Conservation (phyloP, 2,329 filamentous ascomycete genomes). For the Didymosphaeria variabile region DNA sequence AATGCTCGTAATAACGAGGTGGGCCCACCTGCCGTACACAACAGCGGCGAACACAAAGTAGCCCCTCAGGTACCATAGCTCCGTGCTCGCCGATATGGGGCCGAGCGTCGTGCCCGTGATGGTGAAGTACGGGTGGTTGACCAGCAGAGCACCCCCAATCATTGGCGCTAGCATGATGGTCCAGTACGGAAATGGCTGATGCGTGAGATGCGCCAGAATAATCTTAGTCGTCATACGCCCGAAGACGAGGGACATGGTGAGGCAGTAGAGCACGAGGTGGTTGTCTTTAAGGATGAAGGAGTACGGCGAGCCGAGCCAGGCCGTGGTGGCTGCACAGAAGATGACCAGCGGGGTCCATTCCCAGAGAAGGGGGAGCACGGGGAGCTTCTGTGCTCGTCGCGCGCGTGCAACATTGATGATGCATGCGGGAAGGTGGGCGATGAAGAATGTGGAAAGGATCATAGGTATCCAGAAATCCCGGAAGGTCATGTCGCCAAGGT, state of each 20-base stretch:
- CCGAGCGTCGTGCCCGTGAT: conserved; percentile 59
- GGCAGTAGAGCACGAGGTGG: conserved; percentile 88
- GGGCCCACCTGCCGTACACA: conserved; percentile 94
- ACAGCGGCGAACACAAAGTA: conserved; percentile 85
- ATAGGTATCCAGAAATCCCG: conserved; percentile 85
- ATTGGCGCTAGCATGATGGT: conserved; percentile 90
- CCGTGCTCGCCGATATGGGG: conserved; percentile 69
- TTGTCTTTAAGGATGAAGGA: conserved; percentile 84
- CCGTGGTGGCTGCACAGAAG: conserved; percentile 76
- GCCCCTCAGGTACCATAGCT: conserved; percentile 81
- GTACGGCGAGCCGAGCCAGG: conserved; percentile 91
- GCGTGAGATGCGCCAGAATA: conserved; percentile 92
- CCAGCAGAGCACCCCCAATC: conserved; percentile 81
- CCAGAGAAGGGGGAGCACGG: conserved; percentile 82
- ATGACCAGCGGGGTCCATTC: conserved; percentile 94
- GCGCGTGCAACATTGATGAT: conserved; percentile 85
- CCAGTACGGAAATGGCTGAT: conserved; percentile 96
- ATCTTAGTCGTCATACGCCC: conserved; percentile 99
- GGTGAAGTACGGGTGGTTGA: conserved; percentile 77
- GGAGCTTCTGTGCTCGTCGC: conserved; percentile 74
- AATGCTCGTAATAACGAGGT: conserved; percentile 88
- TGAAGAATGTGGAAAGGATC: conserved; percentile 56
- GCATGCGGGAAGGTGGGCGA: conserved; percentile 84
- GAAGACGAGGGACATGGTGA: conserved; percentile 96
- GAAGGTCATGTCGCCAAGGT: conserved; percentile 79